Evolutionary conservation across 257 asterid genomes (phyloP).

Genomic region (Paulownia fortunei): DNA sequence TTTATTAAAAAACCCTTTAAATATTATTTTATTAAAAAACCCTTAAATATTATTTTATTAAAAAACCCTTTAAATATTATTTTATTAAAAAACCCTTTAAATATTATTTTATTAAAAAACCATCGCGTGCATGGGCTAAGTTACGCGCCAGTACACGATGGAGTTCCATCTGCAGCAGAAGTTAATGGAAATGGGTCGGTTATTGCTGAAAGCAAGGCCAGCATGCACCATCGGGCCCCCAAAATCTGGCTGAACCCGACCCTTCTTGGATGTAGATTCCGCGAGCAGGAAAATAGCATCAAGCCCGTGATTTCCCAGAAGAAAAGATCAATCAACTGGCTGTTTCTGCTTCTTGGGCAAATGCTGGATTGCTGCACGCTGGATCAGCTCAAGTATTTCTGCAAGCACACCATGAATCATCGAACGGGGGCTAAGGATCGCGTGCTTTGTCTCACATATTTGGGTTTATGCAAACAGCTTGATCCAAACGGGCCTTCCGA

Average conservation of each 20-base stretch:
- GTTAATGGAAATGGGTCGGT: constrained; percentile 28
- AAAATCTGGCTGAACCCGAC: constrained; percentile 48
- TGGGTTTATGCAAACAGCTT: constrained; percentile 61
- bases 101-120: no score
- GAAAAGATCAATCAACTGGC: constrained; percentile 60
- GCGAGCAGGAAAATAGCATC: constrained; percentile 43
- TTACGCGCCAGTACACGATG: constrained; percentile 27
- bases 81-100: no score
- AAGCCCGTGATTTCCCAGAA: constrained; percentile 44
- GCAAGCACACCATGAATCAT: constrained; percentile 65
- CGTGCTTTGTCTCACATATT: constrained; percentile 56
- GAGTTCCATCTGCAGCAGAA: constrained; percentile 42
- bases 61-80: no score
- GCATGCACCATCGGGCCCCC: constrained; percentile 61
- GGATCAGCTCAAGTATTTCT: constrained; percentile 64
- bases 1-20: no score
- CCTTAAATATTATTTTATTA: no score
- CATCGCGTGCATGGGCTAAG: no score
- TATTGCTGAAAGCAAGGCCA: constrained; percentile 25
- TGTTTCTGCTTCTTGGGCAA: constrained; percentile 62
- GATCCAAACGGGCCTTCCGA: constrained; percentile 61
- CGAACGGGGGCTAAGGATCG: constrained; percentile 80
- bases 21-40: no score
- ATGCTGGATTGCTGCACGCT: constrained; percentile 61
- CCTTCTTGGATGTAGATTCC: constrained; percentile 41